Base-by-base conservation (phyloP, 192 early-diverging fungal genomes). In the Dissophora globulifera region DNA sequence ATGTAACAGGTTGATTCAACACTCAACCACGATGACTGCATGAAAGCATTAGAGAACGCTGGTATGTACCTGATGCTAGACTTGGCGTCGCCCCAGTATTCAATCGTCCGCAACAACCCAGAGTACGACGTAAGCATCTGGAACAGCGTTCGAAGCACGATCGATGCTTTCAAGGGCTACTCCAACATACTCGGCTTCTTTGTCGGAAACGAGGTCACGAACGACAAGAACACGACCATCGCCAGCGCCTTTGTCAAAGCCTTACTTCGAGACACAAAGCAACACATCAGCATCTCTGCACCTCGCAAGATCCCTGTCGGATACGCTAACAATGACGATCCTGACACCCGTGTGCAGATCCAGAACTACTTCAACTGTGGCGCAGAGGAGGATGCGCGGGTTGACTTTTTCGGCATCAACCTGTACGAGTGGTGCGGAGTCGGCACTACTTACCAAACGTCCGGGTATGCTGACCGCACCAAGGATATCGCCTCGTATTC, bases 151-250 rank as follows among this genome's bases (percentile, higher is more conserved):
- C 78, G 76, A 43, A 64, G 59, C 27, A 87, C 89, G 33, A 79
- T 90, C 22, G 86, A 86, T 40, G 81, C 87, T 2, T 92, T 92
- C 52, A 59, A 79, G 61, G 70, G 81, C 35, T 93, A 91, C 59
- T 55, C 75, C 52, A 91, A 93, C 56, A 65, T 85, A 19, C 55
- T 90, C 30, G 92, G 72, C 9, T 93, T 91, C 66, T 51, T 93
- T 80, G 90, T 86, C 27, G 92, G 92, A 7, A 93, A 93, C 72
- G 92, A 93, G 69, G 89, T 89, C 5, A 80, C 89, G 41, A 91
- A 89, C 56, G 78, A 79, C 33, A 75, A 58, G 32, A 81, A 84
- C 38, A 90, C 82, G 56, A 88, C 87, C 7, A 54, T 69, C 3
- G 83, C 89, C 0, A 85, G 90, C 32, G 85, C 86, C 5, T 88